Evolutionary conservation across 352 stramenopile species (phyloP).

Genomic region (Globisporangium middletonii): DNA sequence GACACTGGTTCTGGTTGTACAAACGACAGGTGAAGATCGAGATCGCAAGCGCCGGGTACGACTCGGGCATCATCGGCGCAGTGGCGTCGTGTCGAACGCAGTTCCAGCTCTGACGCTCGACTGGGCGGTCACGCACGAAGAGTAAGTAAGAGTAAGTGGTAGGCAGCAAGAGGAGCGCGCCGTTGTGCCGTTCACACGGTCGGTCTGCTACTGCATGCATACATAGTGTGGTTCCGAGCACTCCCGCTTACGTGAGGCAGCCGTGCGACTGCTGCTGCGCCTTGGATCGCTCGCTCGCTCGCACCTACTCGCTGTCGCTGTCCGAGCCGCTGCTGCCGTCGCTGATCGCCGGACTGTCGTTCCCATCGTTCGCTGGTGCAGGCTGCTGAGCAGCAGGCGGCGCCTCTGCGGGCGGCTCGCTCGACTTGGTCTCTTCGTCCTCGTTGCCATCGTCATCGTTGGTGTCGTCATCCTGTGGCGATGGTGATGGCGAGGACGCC

Average conservation of each 20-base stretch:
- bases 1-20: neutral
- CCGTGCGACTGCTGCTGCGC: no score
- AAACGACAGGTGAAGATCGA: slow-evolving; percentile 57
- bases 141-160: neutral
- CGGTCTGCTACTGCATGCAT: no score
- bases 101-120: neutral
- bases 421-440: slow-evolving; percentile 45
- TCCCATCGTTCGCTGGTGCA: slow-evolving; percentile 17
- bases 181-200: no score
- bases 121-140: no score
- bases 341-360: slow-evolving; percentile 63
- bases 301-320: slow-evolving; percentile 55
- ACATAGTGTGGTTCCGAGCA: no score
- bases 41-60: slow-evolving; percentile 76
- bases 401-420: slow-evolving; percentile 8
- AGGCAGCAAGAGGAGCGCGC: no score
- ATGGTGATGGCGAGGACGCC: no score
- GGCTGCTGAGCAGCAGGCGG: slow-evolving; percentile 6
- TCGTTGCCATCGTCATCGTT: slow-evolving; percentile 10
- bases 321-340: slow-evolving; percentile 39
- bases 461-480: neutral
- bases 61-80: slow-evolving; percentile 77
- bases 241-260: no score
- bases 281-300: neutral
- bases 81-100: slow-evolving; percentile 29